Conservation (phyloP, 768 basidiomycete species). For the Kockovaella imperatae region DNA sequence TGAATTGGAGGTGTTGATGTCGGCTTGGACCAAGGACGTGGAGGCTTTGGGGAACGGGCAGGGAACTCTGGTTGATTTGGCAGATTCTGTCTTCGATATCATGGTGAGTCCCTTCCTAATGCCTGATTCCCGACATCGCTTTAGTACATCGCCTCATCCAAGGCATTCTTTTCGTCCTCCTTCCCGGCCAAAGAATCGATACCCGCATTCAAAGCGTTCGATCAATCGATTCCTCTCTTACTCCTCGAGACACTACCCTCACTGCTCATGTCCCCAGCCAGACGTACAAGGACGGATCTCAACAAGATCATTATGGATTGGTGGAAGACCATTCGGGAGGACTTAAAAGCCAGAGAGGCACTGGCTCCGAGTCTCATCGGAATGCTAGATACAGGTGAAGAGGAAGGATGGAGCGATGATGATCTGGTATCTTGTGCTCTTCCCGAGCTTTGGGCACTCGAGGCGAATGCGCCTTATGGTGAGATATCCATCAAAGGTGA, state of each 20-base stretch:
- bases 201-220: constrained; percentile 13
- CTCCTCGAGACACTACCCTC: constrained; percentile 9
- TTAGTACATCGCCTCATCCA: constrained; percentile 23
- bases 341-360: not conserved
- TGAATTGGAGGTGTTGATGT: constrained; percentile 5
- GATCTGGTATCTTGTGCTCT: constrained; percentile 12
- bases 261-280: constrained; percentile 3
- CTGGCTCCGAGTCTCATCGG: constrained; percentile 8
- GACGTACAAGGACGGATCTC: constrained; percentile 2
- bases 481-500: not conserved
- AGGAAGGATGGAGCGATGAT: constrained; percentile 14
- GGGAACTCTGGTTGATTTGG: constrained; percentile 14
- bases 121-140: not conserved
- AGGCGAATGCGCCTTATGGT: constrained; percentile 28
- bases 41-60: not conserved
- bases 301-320: constrained; percentile 13
- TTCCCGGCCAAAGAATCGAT: constrained; percentile 15
- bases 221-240: constrained; percentile 18
- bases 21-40: not conserved
- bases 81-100: constrained; percentile 9
- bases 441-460: constrained; percentile 21
- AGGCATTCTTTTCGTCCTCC: constrained; percentile 16
- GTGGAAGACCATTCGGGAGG: constrained; percentile 4
- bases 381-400: constrained; percentile 7
- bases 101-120: constrained; percentile 6